Base-by-base conservation (phyloP, 139 green algal genomes). In the Astrephomene gubernaculifera region DNA sequence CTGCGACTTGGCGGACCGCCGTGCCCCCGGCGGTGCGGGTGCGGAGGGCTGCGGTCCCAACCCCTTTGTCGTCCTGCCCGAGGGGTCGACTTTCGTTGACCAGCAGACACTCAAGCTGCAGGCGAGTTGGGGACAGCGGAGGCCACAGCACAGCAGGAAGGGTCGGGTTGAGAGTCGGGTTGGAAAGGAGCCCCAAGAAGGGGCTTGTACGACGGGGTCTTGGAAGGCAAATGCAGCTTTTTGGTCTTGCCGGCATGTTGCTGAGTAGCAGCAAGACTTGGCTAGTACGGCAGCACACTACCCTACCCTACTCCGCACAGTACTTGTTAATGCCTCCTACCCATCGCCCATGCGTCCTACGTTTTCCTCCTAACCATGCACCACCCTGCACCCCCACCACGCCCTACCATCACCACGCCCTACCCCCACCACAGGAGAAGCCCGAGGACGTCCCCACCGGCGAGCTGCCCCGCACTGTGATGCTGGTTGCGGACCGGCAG, bases 81-180 rank as follows among this genome's bases (percentile, higher is more conserved):
- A 97, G 80, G 86, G 84, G 33, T 93, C 83, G 57, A 85, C 90
- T 68, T 99, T 96, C 86, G 92, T 98, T 39, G 98, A 99, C 92
- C 95, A 98, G 92, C 98, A 99, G 91, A 97, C 93, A 54, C 91
- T 99, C 49, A 99, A 99, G 92, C 94, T 99, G 33, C 93, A 97
- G 92, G 93, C 70, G 61, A 63, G 68, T 33, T 35, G 33, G 65
- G 35, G 65, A 49, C n/a, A n/a, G n/a, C n/a, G n/a, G n/a, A n/a
- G n/a, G n/a, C n/a, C 2, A 38, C 12, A 81, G 29, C 7, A 33
- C 0, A 64, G 54, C 8, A 64, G 54, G 54, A 29, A 17, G n/a
- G n/a, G n/a, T n/a, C n/a, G n/a, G n/a, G n/a, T n/a, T n/a, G n/a
- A n/a, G n/a, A n/a, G n/a, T n/a, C n/a, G n/a, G n/a, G n/a, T n/a